phyloP scores from a whole-genome alignment of 164 flowering plant genomes.

The Annona cherimola region DNA sequence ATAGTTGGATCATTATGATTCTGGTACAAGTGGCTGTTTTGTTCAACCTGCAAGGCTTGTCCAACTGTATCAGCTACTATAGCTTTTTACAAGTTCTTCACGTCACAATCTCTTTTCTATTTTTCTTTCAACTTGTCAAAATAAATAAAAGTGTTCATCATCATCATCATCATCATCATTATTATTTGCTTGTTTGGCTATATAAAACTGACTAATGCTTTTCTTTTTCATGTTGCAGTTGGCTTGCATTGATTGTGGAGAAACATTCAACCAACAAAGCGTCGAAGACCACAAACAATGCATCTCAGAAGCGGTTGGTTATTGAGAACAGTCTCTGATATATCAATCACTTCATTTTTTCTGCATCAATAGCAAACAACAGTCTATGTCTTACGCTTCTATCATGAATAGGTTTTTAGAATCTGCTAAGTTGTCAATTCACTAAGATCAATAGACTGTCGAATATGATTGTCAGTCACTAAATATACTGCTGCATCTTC shows the following conservation, averaged over 20 bases:
- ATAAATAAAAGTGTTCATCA: too few species aligned
- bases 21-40: too few species aligned
- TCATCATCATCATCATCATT: too few species aligned
- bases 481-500: neutral
- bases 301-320: slow-evolving; percentile 73
- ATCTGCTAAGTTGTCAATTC: neutral
- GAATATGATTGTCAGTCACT: neutral
- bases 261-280: slow-evolving; percentile 53
- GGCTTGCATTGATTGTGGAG: slow-evolving; percentile 97
- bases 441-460: too few species aligned
- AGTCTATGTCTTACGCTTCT: neutral
- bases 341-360: neutral
- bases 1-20: too few species aligned
- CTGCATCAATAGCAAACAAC: neutral
- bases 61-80: too few species aligned
- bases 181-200: neutral
- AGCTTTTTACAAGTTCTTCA: too few species aligned
- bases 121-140: too few species aligned
- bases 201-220: neutral
- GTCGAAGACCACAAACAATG: slow-evolving; percentile 87
- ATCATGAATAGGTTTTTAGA: neutral
- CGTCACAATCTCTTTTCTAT: too few species aligned
- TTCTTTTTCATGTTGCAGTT: slow-evolving; percentile 33
- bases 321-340: neutral
- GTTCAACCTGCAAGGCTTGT: too few species aligned